Base-by-base conservation (phyloP, 2,329 filamentous ascomycete genomes). In the Colletotrichum abscissum region DNA sequence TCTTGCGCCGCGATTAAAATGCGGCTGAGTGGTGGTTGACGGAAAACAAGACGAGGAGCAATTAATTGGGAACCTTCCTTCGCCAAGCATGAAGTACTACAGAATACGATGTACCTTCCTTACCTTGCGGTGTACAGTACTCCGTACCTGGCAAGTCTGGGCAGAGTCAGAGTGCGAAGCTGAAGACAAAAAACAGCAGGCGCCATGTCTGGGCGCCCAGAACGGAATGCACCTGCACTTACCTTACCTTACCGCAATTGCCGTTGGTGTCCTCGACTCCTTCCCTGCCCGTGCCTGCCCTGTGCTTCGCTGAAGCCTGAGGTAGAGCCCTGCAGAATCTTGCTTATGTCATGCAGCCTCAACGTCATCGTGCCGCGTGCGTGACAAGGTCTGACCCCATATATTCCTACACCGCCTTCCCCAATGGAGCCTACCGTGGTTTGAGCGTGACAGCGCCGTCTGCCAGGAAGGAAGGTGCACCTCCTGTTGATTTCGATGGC, bases 321-420 rank as follows among this genome's bases (percentile, higher is more conserved):
- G 38, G 19, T 49, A 8, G 42, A 33, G 9, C 58, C 52, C 30
- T 63, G 66, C 26, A 2, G 2, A 5, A 16, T 16, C 12, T 19
- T 69, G 66, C 59, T 73, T 69, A 73, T 59, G 66, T 69, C 42
- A 69, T 56, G 14, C 19, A 4, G 1, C 19, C 42, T 22, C 24
- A 3, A 73, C 70, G 70, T 73, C 70, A 73, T 73, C 33, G 59
- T 49, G 33, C 33, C 33, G 9, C 33, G 3, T 33, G 66, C 70
- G 7, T 52, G 46, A 58, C 19, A 49, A 38, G 11, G 5, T 16
- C 8, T 1, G 33, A 52, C 22, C 59, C 49, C 66, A 69, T 4
- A 55, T 8, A 46, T n/a, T 19, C 22, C 14, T 16, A 6, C 1
- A 1, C 3, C 54, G 19, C 52, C 58, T 69, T 63, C 4, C 69